These are phyloP conservation scores for Microbotryomycetes sp. DNA, from an alignment of 1,284 basidiomycete genomes.

Conservation along the genomic window DNA sequence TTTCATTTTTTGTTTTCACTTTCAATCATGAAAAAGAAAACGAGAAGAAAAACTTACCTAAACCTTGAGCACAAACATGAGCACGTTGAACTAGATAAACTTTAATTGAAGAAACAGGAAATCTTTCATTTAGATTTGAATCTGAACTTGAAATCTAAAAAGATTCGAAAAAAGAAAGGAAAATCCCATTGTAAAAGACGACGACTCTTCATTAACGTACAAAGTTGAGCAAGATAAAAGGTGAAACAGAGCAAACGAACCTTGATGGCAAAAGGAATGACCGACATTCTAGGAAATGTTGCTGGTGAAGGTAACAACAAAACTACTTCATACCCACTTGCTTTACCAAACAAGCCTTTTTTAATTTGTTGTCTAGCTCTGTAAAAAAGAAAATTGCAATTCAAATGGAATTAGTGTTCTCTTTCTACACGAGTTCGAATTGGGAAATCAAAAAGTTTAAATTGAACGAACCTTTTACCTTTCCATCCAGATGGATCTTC, in stretches of 20 bases:
- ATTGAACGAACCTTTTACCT: constrained; percentile 6
- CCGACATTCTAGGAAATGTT: constrained; percentile 13
- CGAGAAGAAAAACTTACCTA: constrained; percentile 8
- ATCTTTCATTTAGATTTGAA: constrained; percentile 7
- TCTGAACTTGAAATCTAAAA: constrained; percentile 20
- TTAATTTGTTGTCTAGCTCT: constrained; percentile 8
- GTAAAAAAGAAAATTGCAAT: background rate
- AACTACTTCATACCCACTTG: constrained; percentile 13
- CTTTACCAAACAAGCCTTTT: constrained; percentile 8
- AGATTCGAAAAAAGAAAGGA: background rate
- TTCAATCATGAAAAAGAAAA: background rate
- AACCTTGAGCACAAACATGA: constrained; percentile 16
- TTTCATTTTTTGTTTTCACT: no score
- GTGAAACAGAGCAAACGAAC: background rate
- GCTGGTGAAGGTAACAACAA: constrained; percentile 8
- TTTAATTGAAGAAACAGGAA: constrained; percentile 2
- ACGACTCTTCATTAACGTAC: no score
- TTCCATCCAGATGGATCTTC: constrained; percentile 25
- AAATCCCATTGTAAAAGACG: background rate
- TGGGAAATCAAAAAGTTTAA: background rate
- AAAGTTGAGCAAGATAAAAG: no score
- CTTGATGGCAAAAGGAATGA: background rate
- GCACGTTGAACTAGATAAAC: constrained; percentile 23
- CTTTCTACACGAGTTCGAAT: background rate
- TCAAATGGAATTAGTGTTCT: no score